Conservation (phyloP, 768 basidiomycete genomes). For the Cubamyces sp. region DNA sequence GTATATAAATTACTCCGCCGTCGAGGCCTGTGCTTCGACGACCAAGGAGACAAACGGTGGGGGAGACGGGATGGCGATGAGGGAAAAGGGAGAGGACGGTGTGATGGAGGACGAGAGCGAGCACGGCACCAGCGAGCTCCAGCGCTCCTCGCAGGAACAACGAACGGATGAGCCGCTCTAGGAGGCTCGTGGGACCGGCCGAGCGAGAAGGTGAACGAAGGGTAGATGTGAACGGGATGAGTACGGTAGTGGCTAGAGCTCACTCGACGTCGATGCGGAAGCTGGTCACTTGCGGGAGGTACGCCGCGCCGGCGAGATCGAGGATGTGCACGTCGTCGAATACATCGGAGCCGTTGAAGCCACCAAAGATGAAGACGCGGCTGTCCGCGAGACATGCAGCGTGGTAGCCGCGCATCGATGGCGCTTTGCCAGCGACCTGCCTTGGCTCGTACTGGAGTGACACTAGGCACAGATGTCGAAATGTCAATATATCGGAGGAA, state of each 20-base stretch:
- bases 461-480: slow-evolving; percentile 59
- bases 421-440: slow-evolving; percentile 65
- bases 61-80: background rate
- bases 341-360: slow-evolving; percentile 81
- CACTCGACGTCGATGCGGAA: slow-evolving; percentile 37
- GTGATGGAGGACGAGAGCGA: background rate
- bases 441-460: slow-evolving; percentile 84
- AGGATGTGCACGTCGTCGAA: slow-evolving; percentile 87
- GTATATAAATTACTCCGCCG: slow-evolving; percentile 11
- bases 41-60: background rate
- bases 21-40: slow-evolving; percentile 1
- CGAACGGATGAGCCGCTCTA: background rate
- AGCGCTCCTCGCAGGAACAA: background rate
- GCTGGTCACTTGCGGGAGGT: slow-evolving; percentile 71
- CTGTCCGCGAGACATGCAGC: slow-evolving; percentile 81
- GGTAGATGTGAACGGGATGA: background rate
- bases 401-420: slow-evolving; percentile 83
- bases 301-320: slow-evolving; percentile 86
- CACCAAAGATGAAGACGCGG: slow-evolving; percentile 85
- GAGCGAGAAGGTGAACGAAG: background rate
- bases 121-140: background rate
- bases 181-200: too few relatives aligned
- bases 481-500: too few relatives aligned
- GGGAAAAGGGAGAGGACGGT: background rate
- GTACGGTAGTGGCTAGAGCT: background rate